Base-by-base conservation (phyloP, 2,329 filamentous ascomycete genomes). In the Penicillium sclerotiorum region DNA sequence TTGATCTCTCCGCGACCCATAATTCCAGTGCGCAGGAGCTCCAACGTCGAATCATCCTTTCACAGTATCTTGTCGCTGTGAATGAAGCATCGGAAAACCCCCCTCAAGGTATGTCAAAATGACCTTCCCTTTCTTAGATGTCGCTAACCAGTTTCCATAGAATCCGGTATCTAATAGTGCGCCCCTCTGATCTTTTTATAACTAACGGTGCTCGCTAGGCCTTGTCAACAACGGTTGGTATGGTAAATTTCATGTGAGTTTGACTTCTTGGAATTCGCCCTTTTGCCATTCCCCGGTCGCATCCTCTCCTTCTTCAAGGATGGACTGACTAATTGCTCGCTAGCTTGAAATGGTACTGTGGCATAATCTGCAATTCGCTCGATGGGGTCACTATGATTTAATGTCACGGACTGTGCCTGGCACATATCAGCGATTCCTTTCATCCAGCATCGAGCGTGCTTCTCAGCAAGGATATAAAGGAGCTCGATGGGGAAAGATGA, bases 401-500 rank as follows among this genome's bases (percentile, higher is more conserved):
- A 30, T 51, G 28, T 25, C 45, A 2, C 30, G 49, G n/a, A 51
- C 44, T 40, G 46, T 33, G 1, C 46, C 46, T 15, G 15, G 36
- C 18, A 72, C 74, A 3, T 83, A 83, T 58, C 57, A 66, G 5
- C 72, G 72, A n/a, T 80, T 81, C 46, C 73, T 74, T 0, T 52
- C 61, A 1, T 64, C 65, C 5, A 71, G 67, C 27, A 60, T 68
- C n/a, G 60, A 65, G 5, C 60, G 72, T 8, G 72, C 72, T 1
- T 21, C 52, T 12, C 47, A 63, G 4, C 72, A 74, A 54, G 71
- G 72, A 23, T 74, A 74, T 51, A 43, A 62, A 13, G 72, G 72
- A 61, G 78, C 78, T 59, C 43, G 81, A 23, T 74, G 76, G 64
- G 76, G 77, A 2, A 80, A 84, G 59, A 83, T 83, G 80, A 80